Base-by-base conservation (phyloP, 2,329 filamentous ascomycete species). In the Westerdykella sp. region DNA sequence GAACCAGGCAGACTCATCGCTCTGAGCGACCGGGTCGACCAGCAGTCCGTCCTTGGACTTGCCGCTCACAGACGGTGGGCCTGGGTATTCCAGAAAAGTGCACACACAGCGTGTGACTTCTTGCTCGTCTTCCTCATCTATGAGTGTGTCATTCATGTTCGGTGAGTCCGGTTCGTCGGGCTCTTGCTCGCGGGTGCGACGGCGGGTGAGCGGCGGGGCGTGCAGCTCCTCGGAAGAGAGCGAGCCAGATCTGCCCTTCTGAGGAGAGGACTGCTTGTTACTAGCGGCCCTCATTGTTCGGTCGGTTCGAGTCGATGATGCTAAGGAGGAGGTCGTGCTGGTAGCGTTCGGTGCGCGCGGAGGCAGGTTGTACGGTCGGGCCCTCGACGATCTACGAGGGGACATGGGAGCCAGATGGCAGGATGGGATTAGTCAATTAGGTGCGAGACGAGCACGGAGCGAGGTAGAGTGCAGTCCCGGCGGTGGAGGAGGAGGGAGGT, bases 91-190 rank as follows among this genome's bases (percentile, higher is more conserved):
- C 61, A 94, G 88, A 57, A 85, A 83, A 56, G 89, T 90, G 70
- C 93, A 98, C 52, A 98, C 84, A 71, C 93, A 98, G 55, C 93
- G 83, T 62, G 95, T 95, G 43, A 93, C 82, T 72, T 97, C 93
- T 66, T 96, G 66, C 43, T 69, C 66, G 14, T 60, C 59, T 22
- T 88, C 60, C 85, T 74, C 78, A 46, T 87, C 85, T 39, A 77
- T 76, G 30, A 74, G 69, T 38, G 75, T 73, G 34, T 77, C 77
- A 14, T 84, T 77, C 60, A 62, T 62, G 59, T 65, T 71, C 44
- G 54, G 60, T 40, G 56, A 46, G 18, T 66, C 63, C 41, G 70
- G 67, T 40, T 72, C 70, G 51, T 83, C 84, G 66, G 83, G 80
- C 53, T 75, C 83, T 63, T 87, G 82, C 51, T 79, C 82, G 66